Evolutionary conservation across 1,284 basidiomycete species (phyloP), one percentile per base, ranked within the genome.

Genomic region (Tilletia caries): DNA sequence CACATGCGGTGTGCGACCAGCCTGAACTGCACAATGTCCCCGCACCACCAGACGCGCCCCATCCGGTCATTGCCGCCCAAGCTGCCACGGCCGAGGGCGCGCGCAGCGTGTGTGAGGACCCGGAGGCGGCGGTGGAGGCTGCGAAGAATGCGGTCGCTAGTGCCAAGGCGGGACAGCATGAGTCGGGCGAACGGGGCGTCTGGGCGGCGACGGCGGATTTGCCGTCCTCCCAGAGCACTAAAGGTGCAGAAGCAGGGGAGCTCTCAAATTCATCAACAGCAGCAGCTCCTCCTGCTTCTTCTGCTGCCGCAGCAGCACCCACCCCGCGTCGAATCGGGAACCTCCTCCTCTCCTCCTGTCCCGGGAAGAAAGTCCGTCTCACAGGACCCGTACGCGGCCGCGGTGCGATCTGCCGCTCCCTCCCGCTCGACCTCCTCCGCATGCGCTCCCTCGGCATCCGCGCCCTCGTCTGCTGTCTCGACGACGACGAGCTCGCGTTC

Each of bases 321-420:
- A 20, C 68, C 54, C 29, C 66, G 33, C 65, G 32, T 20, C 82
- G 76, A 44, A 83, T 97, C 1, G 95, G 95, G n/a, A 98, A 98
- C 83, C 83, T 98, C 43, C 87, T 91, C 62, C 84, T 98, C 34
- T 93, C 91, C 2, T 95, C 92, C 5, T 98, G 95, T 85, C 95
- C 95, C 0, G 95, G 95, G 8, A 98, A 98, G 84, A 94, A 97
- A 86, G 91, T 98, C 12, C 89, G 95, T 48, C 86, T 98, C 68
- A 87, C 82, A 1, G 92, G 92, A 1, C 91, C 91, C 20, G 88
- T 90, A 23, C 91, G 89, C 79, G 93, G 93, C 2, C 87, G 94
- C 25, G 88, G 89, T 37, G 89, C 91, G 0, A 91, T 98, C 34
- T 93, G 91, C 80, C 87, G 95, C 70, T 91, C 95, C 80, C 85